phyloP scores from a whole-genome alignment of 2,329 filamentous ascomycete species.

The Aspergillus ochraceus region DNA sequence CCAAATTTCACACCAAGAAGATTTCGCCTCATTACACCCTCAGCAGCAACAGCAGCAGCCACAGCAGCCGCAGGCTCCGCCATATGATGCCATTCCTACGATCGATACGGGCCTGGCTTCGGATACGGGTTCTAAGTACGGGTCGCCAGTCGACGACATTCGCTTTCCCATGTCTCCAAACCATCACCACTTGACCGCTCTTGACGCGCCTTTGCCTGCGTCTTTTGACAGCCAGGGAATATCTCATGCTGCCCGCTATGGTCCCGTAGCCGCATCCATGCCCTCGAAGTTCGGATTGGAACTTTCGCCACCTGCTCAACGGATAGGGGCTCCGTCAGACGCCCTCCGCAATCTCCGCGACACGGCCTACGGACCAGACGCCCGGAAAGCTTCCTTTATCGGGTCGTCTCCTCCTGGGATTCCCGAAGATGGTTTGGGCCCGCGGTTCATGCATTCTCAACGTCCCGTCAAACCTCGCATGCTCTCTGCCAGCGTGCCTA shows the following conservation, averaged over 20 bases:
- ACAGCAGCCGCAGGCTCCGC: constrained; percentile 24
- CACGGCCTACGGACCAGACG: constrained; percentile 71
- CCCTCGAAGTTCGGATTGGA: constrained; percentile 90
- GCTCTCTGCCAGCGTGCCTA: constrained; percentile 62
- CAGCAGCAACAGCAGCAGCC: constrained; percentile 36
- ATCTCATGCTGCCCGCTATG: constrained; percentile 85
- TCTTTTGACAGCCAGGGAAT: constrained; percentile 97
- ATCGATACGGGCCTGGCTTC: constrained; percentile 62
- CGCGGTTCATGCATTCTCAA: constrained; percentile 64
- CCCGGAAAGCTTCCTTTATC: constrained; percentile 57
- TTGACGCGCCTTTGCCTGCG: constrained; percentile 88
- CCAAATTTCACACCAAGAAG: constrained; percentile 44
- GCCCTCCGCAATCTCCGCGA: constrained; percentile 60
- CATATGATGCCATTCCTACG: constrained; percentile 53
- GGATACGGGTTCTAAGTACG: constrained; percentile 66
- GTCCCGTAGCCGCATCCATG: constrained; percentile 87
- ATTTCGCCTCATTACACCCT: constrained; percentile 42
- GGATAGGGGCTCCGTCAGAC: constrained; percentile 64
- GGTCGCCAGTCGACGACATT: constrained; percentile 77
- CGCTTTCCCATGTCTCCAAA: constrained; percentile 79
- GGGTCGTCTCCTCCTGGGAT: constrained; percentile 61
- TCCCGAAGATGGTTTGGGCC: constrained; percentile 67
- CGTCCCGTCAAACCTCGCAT: constrained; percentile 60
- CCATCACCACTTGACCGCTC: constrained; percentile 73
- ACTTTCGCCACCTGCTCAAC: constrained; percentile 71